Base-by-base conservation (phyloP, 2,329 filamentous ascomycete species). In the Atkinsonella texensis region DNA sequence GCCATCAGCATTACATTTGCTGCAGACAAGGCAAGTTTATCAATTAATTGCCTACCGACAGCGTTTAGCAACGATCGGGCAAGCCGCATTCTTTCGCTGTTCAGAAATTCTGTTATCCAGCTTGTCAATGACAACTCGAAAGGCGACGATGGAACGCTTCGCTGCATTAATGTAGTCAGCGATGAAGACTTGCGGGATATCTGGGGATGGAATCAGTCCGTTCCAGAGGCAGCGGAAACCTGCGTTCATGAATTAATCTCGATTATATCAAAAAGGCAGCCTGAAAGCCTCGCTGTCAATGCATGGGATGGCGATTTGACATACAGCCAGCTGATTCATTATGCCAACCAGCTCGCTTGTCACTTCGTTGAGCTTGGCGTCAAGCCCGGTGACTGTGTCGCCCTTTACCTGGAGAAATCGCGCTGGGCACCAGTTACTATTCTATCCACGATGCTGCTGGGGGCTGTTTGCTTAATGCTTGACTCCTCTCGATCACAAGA, bases 331-430 rank as follows among this genome's bases (percentile, higher is more conserved):
- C 50, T 63, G 7, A 56, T 62, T 11, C 32, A 32, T 5, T 41
- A 54, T 8, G 56, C 59, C 4, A 51, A 48, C 13, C 52, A 48
- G 6, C 51, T 61, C 13, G 59, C 62, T n/a, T 35, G 48, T 4
- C 46, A 50, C 40, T 45, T 59, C 4, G 18, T 38, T 15, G 12
- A 32, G 4, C 3, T 50, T 4, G 53, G 51, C 20, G 20, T 55
- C 10, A n/a, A n/a, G 0, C 39, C 46, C 9, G 51, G 44, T 7
- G 51, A 49, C 6, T 43, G 60, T 9, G 56, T 64, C 17, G 58
- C 58, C 1, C 51, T 65, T 1, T 57, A 56, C 17, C 59, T 62
- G 12, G 58, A 62, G 15, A 63, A 62, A 51, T 62, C 59, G 10
- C 35, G 51, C 3, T 58, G 55, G 58, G 56, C 56, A 12, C 50